These are phyloP conservation scores for Discostella pseudostelligera DNA, from an alignment of 108 stramenopile species.

Conservation along the genomic window DNA sequence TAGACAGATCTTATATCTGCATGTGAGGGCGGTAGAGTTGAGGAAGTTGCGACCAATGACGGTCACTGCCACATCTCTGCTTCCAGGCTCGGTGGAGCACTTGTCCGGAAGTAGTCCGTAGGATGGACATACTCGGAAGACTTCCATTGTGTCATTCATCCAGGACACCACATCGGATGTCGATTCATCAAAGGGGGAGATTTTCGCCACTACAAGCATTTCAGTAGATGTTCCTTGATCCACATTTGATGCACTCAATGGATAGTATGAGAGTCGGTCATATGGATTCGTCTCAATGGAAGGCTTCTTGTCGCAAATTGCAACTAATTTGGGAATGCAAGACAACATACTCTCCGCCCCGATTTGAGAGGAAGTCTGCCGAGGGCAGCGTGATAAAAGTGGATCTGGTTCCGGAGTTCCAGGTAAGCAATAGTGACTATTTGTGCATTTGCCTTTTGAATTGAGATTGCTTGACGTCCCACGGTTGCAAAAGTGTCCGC, in stretches of 20 bases:
- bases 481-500: slow-evolving; percentile 65
- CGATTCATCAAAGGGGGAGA: slow-evolving; percentile 60
- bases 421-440: slow-evolving; percentile 67
- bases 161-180: slow-evolving; percentile 43
- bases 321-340: slow-evolving; percentile 53
- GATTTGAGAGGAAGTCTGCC: slow-evolving; percentile 51
- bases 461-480: slow-evolving; percentile 52
- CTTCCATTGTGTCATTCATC: slow-evolving; percentile 78
- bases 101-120: slow-evolving; percentile 33
- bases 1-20: slow-evolving; percentile 50
- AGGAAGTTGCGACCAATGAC: slow-evolving; percentile 81
- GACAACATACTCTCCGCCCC: slow-evolving; percentile 48
- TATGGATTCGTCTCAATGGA: slow-evolving; percentile 39
- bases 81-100: slow-evolving; percentile 3
- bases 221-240: slow-evolving; percentile 51
- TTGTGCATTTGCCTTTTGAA: slow-evolving; percentile 64
- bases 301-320: slow-evolving; percentile 78
- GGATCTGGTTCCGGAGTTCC: slow-evolving; percentile 51
- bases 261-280: slow-evolving; percentile 60
- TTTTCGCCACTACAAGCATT: slow-evolving; percentile 57
- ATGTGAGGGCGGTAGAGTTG: slow-evolving; percentile 48
- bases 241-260: slow-evolving; percentile 23
- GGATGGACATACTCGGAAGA: slow-evolving; percentile 68
- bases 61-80: slow-evolving; percentile 24
- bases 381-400: slow-evolving; percentile 56